Conservation (phyloP, 2,329 filamentous ascomycete genomes). For the Coniella vitis region DNA sequence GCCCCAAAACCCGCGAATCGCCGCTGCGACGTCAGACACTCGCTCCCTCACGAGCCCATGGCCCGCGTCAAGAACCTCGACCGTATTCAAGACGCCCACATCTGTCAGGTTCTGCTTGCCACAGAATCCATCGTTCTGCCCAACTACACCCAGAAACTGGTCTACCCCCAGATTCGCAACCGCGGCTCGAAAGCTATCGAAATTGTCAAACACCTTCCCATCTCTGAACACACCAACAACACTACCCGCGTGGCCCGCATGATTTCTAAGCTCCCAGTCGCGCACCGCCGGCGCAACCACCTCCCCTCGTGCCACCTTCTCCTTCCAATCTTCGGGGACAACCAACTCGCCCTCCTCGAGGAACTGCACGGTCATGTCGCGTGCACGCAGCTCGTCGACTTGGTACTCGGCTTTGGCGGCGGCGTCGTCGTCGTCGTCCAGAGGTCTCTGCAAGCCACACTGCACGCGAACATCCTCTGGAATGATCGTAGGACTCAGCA, state of each 20-base stretch:
- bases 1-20: slow-evolving; percentile 9
- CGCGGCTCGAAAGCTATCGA: slow-evolving; percentile 20
- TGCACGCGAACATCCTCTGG: slow-evolving; percentile 3
- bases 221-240: slow-evolving; percentile 41
- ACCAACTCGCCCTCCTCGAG: slow-evolving; percentile 37
- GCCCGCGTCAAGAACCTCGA: slow-evolving; percentile 1
- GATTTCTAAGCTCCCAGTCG: slow-evolving; percentile 40
- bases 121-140: slow-evolving; percentile 7
- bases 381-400: slow-evolving; percentile 26
- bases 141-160: slow-evolving; percentile 1
- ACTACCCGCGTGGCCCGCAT: slow-evolving; percentile 37
- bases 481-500: slow-evolving; percentile 28
- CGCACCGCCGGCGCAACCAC: slow-evolving; percentile 40
- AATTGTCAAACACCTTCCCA: slow-evolving; percentile 32
- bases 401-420: too few species aligned
- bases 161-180: not conserved
- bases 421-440: slow-evolving; percentile 15
- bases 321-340: slow-evolving; percentile 37
- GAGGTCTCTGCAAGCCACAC: not conserved
- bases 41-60: slow-evolving; percentile 6
- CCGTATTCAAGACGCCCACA: slow-evolving; percentile 2
- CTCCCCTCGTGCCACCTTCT: slow-evolving; percentile 32
- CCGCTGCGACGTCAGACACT: not conserved
- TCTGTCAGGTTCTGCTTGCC: not conserved
- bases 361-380: slow-evolving; percentile 29